Evolutionary conservation across 129 eudicot genomes (phyloP).

Genomic region (Lactuca sativa): DNA sequence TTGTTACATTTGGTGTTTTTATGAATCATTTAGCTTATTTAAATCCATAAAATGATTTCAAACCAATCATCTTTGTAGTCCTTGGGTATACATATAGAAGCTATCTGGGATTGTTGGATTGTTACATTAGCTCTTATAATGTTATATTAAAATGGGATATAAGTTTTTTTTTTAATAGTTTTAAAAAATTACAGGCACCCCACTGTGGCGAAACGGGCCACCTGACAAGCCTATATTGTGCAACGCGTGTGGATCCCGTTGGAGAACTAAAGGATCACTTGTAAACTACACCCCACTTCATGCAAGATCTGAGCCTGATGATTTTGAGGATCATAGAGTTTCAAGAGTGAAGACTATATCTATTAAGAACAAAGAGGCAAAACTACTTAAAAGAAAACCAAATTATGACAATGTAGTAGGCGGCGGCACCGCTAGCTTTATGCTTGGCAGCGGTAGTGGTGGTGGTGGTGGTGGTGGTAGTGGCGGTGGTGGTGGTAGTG

Average conservation of each 20-base stretch:
- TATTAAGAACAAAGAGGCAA: conserved; percentile 72
- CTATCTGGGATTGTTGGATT: background rate
- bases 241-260: conserved; percentile 97
- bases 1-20: conserved; percentile 10
- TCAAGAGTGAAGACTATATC: conserved; percentile 58
- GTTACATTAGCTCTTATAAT: too few species aligned
- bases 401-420: conserved; percentile 45
- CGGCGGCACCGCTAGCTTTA: conserved; percentile 25
- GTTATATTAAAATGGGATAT: background rate
- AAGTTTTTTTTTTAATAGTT: conserved; percentile 19
- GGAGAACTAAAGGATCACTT: conserved; percentile 98
- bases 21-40: background rate
- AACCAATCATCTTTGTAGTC: too few species aligned
- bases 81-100: too few species aligned
- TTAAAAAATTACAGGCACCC: conserved; percentile 60
- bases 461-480: conserved; percentile 24
- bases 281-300: conserved; percentile 91
- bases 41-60: too few species aligned
- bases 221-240: conserved; percentile 97
- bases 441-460: conserved; percentile 22
- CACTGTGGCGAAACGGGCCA: conserved; percentile 99
- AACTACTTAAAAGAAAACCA: conserved; percentile 70
- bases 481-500: conserved; percentile 14
- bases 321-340: conserved; percentile 63
- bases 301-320: conserved; percentile 79